Evolutionary conservation across 1,284 basidiomycete species (phyloP), one percentile per base, ranked within the genome.

Genomic region (Malassezia globosa): DNA sequence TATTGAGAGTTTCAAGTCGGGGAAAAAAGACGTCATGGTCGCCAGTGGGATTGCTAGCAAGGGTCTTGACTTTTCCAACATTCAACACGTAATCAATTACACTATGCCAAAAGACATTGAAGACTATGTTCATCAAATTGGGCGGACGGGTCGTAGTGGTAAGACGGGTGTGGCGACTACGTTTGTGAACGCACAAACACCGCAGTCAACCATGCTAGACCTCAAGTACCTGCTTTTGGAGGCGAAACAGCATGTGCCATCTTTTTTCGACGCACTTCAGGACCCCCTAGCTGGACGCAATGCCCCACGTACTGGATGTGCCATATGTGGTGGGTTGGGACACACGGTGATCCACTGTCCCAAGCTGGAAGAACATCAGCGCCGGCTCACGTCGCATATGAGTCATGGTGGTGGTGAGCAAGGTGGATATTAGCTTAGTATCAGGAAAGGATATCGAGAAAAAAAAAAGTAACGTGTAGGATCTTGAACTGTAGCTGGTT

Each of bases 141-240:
- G 94, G 21, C 84, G 94, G 60, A 99, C 94, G 1, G 94, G 94
- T 46, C 82, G 94, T 58, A 88, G 85, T 55, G 94, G 94, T 21
- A 96, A 95, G 72, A 97, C 92, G 1, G 94, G 94, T 55, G 89
- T 96, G 46, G 94, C 94, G n/a, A 97, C 94, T 19, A 94, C 94
- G n/a, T 97, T 99, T 72, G 87, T 97, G 49, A 97, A 97, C 71
- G 89, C 90, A 82, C 87, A 86, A 65, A 94, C 90, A 2, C 79
- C 84, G 0, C 90, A 97, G 70, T 90, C 95, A 75, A 97, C 92
- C 0, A 75, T 97, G 39, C 74, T 97, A 54, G 94, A 99, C 77
- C 76, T 97, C 56, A 99, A 97, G 74, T 97, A 97, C 69, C 75
- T 99, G 42, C 75, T 97, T 43, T 84, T 94, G 77, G 94, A 99